Evolutionary conservation across 2,329 filamentous ascomycete species (phyloP).

Genomic region (Iodosphaeria phyllophila): DNA sequence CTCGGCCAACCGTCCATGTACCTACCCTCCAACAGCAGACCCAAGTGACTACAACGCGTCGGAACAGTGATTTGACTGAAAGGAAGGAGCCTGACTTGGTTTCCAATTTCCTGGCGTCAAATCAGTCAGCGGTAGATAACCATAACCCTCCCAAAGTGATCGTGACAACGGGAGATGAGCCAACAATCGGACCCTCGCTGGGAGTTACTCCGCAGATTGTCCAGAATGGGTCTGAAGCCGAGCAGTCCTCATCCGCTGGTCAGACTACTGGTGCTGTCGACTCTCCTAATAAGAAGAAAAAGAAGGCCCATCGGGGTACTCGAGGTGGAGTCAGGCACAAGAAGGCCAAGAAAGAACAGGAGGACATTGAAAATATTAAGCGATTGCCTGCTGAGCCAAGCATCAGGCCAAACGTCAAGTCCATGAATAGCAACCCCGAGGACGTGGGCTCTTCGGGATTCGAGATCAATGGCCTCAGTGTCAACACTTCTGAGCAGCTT

Average conservation of each 20-base stretch:
- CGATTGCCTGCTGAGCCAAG: slow-evolving; percentile 32
- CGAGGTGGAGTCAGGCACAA: slow-evolving; percentile 53
- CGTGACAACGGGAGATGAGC: too few species aligned
- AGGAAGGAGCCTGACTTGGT: too few species aligned
- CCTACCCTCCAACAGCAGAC: too few species aligned
- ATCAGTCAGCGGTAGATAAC: too few species aligned
- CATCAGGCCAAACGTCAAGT: slow-evolving; percentile 43
- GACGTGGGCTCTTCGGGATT: slow-evolving; percentile 40
- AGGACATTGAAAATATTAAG: slow-evolving; percentile 39
- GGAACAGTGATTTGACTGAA: too few species aligned
- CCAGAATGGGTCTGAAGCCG: not conserved
- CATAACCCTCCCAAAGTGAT: too few species aligned
- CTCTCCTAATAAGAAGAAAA: slow-evolving; percentile 36
- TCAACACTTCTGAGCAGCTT: slow-evolving; percentile 42
- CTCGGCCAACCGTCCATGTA: too few species aligned
- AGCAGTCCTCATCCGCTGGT: not conserved
- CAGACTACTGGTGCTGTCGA: too few species aligned
- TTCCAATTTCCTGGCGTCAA: too few species aligned
- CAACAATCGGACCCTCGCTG: not conserved
- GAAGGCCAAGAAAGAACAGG: slow-evolving; percentile 39
- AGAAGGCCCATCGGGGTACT: slow-evolving; percentile 51
- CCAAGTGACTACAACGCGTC: too few species aligned
- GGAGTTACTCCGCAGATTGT: too few species aligned
- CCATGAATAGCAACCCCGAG: slow-evolving; percentile 35
- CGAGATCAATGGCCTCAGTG: slow-evolving; percentile 43